phyloP scores from a whole-genome alignment of 345 rosid species.

The Camelina sativa region DNA sequence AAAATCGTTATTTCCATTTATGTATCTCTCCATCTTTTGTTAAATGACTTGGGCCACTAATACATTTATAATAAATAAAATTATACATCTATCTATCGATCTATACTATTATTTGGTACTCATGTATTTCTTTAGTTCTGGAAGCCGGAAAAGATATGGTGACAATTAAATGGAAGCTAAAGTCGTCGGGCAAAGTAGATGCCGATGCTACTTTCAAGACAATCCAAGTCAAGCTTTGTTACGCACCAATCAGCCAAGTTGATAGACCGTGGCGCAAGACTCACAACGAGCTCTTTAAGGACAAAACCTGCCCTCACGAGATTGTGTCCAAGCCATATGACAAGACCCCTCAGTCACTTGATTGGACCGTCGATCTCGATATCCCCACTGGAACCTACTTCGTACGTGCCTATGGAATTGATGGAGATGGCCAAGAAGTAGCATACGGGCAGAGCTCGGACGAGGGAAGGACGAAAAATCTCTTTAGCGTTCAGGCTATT shows the following conservation, averaged over 20 bases:
- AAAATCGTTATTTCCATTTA: neutral
- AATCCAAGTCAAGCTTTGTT: constrained; percentile 62
- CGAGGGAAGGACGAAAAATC: constrained; percentile 46
- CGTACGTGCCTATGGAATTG: constrained; percentile 65
- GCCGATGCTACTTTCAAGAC: constrained; percentile 54
- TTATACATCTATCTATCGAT: no score
- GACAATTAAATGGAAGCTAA: constrained; percentile 59
- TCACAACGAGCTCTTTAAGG: constrained; percentile 53
- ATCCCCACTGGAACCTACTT: constrained; percentile 71
- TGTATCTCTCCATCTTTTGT: neutral
- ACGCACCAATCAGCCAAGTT: constrained; percentile 70
- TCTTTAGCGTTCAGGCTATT: constrained; percentile 54
- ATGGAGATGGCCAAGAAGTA: constrained; percentile 43
- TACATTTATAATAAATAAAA: no score
- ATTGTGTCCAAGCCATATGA: constrained; percentile 53
- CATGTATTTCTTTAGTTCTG: constrained; percentile 20
- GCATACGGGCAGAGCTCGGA: constrained; percentile 68
- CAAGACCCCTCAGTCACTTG: constrained; percentile 43
- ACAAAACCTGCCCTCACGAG: constrained; percentile 64
- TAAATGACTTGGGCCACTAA: neutral
- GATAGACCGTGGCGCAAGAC: constrained; percentile 85
- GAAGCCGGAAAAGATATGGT: constrained; percentile 61
- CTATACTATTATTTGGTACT: no score
- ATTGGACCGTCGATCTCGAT: constrained; percentile 57
- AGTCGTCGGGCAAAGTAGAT: constrained; percentile 49